phyloP scores from a whole-genome alignment of 192 early-diverging fungal species.

The Geranomyces michiganensis region DNA sequence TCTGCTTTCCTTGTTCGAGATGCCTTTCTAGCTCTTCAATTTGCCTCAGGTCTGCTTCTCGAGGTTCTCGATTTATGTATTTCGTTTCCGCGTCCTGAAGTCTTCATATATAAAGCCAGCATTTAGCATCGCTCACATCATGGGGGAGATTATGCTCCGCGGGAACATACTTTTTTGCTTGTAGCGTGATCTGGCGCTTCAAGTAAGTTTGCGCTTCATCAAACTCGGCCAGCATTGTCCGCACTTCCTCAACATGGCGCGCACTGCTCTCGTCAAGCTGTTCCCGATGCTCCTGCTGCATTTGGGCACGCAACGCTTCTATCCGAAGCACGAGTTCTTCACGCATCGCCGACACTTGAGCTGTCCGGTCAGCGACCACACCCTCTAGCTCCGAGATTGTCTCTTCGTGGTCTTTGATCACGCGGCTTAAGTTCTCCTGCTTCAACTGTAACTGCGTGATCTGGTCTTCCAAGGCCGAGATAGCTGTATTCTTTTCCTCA shows the following conservation, averaged over 20 bases:
- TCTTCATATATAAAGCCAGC: slow-evolving; percentile 21
- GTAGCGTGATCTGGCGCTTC: slow-evolving; percentile 53
- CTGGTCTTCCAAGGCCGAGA: slow-evolving; percentile 24
- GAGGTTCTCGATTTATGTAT: slow-evolving; percentile 63
- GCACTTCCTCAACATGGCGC: slow-evolving; percentile 49
- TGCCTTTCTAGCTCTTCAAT: slow-evolving; percentile 55
- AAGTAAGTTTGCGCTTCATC: slow-evolving; percentile 56
- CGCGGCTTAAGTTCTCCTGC: slow-evolving; percentile 10
- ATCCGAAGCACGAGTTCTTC: slow-evolving; percentile 26
- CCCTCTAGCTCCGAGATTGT: slow-evolving; percentile 32
- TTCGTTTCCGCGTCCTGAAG: slow-evolving; percentile 58
- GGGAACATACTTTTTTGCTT: slow-evolving; percentile 44
- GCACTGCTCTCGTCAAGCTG: slow-evolving; percentile 43
- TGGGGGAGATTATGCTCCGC: neutral
- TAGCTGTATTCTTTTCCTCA: slow-evolving; percentile 5
- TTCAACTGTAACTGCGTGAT: neutral
- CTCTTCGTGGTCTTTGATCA: slow-evolving; percentile 23
- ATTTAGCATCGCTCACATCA: neutral
- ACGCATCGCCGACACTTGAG: slow-evolving; percentile 27
- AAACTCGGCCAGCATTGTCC: slow-evolving; percentile 59
- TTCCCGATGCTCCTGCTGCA: slow-evolving; percentile 27
- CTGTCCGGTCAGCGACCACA: neutral
- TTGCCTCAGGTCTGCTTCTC: slow-evolving; percentile 49
- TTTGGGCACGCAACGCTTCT: slow-evolving; percentile 21
- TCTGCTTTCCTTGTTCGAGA: slow-evolving; percentile 40